These are phyloP conservation scores for Picea mariana DNA, from an alignment of 83 land plant genomes.

Conservation along the genomic window DNA sequence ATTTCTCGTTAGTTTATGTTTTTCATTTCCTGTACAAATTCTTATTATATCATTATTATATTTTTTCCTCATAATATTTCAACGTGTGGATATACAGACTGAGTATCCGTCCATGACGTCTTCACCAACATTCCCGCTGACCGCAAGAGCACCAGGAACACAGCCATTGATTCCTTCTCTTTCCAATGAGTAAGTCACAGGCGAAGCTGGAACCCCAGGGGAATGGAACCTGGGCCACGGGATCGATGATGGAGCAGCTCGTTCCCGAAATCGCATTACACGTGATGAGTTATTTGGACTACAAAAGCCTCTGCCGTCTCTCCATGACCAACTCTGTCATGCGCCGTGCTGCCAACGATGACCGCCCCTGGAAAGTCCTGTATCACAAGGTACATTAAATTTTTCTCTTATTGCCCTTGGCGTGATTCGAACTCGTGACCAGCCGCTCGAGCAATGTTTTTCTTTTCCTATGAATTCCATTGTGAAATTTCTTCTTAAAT, in stretches of 20 bases:
- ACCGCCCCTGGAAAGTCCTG: conserved; percentile 31
- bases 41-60: too few species aligned
- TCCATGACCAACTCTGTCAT: conserved; percentile 34
- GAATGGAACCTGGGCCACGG: conserved; percentile 2
- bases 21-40: too few species aligned
- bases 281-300: conserved; percentile 33
- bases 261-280: conserved; percentile 42
- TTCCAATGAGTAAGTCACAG: neutral
- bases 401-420: neutral
- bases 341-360: conserved; percentile 34
- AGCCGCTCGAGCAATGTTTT: too few species aligned
- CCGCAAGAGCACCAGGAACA: too few species aligned
- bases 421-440: neutral
- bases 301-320: conserved; percentile 25
- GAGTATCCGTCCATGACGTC: too few species aligned
- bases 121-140: too few species aligned
- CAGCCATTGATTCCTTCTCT: neutral
- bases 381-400: conserved; percentile 28
- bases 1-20: too few species aligned
- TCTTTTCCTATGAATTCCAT: too few species aligned
- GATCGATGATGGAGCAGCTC: conserved; percentile 36
- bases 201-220: neutral
- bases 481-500: too few species aligned
- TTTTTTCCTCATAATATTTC: too few species aligned
- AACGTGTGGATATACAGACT: too few species aligned